Base-by-base conservation (phyloP, 768 basidiomycete species). In the Leccinum truebloodii region DNA sequence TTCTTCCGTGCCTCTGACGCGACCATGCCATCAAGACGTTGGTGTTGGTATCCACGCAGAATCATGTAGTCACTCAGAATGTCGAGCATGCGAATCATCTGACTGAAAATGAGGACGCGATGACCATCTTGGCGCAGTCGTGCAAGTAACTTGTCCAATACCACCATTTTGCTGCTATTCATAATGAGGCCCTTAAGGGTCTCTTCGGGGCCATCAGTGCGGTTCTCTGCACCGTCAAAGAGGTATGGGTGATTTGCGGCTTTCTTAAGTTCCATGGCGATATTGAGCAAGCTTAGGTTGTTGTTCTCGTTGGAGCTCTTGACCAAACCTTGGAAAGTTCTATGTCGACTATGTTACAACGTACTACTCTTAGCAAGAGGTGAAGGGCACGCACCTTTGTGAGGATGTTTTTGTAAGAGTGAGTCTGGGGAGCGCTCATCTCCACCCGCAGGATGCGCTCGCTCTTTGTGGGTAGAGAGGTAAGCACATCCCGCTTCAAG, bases 201-300 rank as follows among this genome's bases (percentile, higher is more conserved):
- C 71, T 98, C 96, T 53, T 96, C 94, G 14, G 79, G 73, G 60
- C 79, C 86, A 50, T 81, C 80, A 4, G 82, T 79, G 55, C 74
- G 74, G 3, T 79, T 76, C 76, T 98, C 97, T 22, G 94, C 97
- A 26, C 97, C 97, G 55, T 99, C 97, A 69, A 98, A 98, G 2
- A 99, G 84, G 74, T 90, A 99, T 1, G 97, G 97, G 69, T 99
- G 97, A 70, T 98, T 98, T 28, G 94, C 94, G 1, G 95, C 95
- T 75, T 99, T 98, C 81, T 98, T 98, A 54, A 98, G 81, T 73
- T 98, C 97, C 95, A 99, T 97, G 1, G 96, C 96, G 56, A 99
- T 96, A 72, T 99, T 99, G 72, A 99, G 85, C 71, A 99, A 77
- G 72, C 92, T 98, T 75, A 95, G 95, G 73, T 94, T 95, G 76